These are phyloP conservation scores for Geotrichum citri-aurantii DNA, from an alignment of 1,139 yeast species.

Conservation along the genomic window DNA sequence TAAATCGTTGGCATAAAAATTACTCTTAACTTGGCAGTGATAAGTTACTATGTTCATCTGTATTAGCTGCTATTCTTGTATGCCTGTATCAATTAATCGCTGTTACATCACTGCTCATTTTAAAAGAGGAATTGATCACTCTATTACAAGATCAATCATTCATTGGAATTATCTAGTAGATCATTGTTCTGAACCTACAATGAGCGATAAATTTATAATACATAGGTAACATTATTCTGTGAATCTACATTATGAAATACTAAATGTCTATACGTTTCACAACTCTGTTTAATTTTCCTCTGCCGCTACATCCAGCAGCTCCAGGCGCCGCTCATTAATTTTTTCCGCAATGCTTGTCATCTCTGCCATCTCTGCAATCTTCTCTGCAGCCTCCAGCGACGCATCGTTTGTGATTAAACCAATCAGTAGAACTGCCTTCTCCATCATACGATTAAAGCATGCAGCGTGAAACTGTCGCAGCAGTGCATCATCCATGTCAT, in stretches of 20 bases:
- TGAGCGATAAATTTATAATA: neutral
- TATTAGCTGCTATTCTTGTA: too few relatives aligned
- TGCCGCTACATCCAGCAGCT: neutral
- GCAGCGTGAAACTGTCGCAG: conserved; percentile 72
- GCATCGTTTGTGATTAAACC: conserved; percentile 66
- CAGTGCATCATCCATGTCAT: conserved; percentile 34
- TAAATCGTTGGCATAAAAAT: neutral
- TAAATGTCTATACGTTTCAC: too few relatives aligned
- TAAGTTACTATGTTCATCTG: too few relatives aligned
- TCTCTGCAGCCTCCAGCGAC: conserved; percentile 76
- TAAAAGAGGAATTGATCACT: too few relatives aligned
- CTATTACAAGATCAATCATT: too few relatives aligned
- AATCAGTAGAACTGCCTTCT: conserved; percentile 66
- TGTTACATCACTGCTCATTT: too few relatives aligned
- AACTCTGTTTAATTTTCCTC: neutral
- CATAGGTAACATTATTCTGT: neutral
- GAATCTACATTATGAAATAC: too few relatives aligned
- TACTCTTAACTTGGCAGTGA: neutral
- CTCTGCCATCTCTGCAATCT: conserved; percentile 47
- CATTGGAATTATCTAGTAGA: too few relatives aligned
- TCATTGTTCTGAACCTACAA: neutral
- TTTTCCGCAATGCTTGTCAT: neutral
- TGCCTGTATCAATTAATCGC: too few relatives aligned
- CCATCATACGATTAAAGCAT: conserved; percentile 60
- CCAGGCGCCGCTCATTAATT: neutral